Base-by-base conservation (phyloP, 2,329 filamentous ascomycete species). In the Emergomyces africanus region DNA sequence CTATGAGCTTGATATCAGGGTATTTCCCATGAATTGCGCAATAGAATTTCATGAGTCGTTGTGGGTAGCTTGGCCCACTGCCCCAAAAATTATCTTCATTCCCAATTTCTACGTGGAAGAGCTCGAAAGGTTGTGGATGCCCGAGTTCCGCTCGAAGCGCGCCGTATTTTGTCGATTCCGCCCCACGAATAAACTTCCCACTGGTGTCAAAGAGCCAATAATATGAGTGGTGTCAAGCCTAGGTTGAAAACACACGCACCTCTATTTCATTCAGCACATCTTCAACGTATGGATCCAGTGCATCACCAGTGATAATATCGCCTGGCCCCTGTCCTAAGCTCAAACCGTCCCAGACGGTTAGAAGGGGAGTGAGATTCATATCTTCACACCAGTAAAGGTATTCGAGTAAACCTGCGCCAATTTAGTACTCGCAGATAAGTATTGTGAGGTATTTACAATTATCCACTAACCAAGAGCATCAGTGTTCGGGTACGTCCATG, bases 51-150 rank as follows among this genome's bases (percentile, higher is more conserved):
- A 77, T 77, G 66, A 85, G 84, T 14, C 84, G 80, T 64, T 81
- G 73, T 1, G 76, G 71, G 71, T 80, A 83, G 0, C 77, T 79
- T 0, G 66, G 65, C 1, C 76, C 73, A 5, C 77, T 79, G 10
- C 79, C 78, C 5, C 77, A 77, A 9, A 9, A 85, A 78, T 81
- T 81, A 63, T 87, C 85, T 67, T 88, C 84, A 67, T 87, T 87
- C 56, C 84, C 84, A 44, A 87, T 74, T 69, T 87, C 84, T 59
- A 87, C 79, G 62, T 81, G 83, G 12, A 79, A 71, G 33, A 87
- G 73, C 42, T 70, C 71, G 72, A 81, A 87, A 0, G 85, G 84
- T 58, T 81, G 74, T 0, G 78, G 75, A 63, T 85, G 80, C 5
- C 84, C 85, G 1, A 85, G 77, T 50, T 77, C 68, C 3, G 81